Percentiles rank a stretch among this genome's conserved stretches.
These are phyloP conservation scores for Punica granatum DNA, from an alignment of 345 rosid genomes.

Conservation along the genomic window DNA sequence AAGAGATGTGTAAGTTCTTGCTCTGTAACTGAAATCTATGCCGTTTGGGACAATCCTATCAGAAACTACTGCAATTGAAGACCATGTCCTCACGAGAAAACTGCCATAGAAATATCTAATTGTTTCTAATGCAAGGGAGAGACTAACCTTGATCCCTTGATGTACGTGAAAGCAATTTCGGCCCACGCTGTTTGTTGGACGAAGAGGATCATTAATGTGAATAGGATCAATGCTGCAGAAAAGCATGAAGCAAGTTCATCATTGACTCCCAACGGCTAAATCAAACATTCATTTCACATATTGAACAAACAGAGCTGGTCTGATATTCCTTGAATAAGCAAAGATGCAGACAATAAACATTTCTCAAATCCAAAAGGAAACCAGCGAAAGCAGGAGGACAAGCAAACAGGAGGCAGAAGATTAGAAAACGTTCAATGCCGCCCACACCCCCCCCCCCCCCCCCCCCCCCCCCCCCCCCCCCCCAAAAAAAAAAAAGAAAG, in stretches of 20 bases:
- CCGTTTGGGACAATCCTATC: not conserved
- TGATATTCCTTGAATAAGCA: too few species aligned
- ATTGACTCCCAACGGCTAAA: not conserved
- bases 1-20: slow-evolving; percentile 53
- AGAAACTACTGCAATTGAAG: not conserved
- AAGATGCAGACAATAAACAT: too few species aligned
- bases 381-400: too few species aligned
- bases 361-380: too few species aligned
- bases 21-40: slow-evolving; percentile 33
- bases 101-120: not conserved
- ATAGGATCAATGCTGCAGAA: slow-evolving; percentile 80
- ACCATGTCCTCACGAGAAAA: not conserved
- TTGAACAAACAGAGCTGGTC: not conserved
- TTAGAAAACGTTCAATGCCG: too few species aligned
- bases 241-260: slow-evolving; percentile 16
- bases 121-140: slow-evolving; percentile 5
- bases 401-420: too few species aligned
- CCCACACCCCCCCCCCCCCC: too few species aligned
- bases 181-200: slow-evolving; percentile 88
- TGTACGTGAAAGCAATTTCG: slow-evolving; percentile 97
- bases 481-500: too few species aligned
- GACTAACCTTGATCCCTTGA: slow-evolving; percentile 87
- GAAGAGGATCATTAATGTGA: slow-evolving; percentile 93
- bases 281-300: too few species aligned
- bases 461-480: too few species aligned